Evolutionary conservation across 257 asterid genomes (phyloP).

Genomic region (Euphrasia confusa): DNA sequence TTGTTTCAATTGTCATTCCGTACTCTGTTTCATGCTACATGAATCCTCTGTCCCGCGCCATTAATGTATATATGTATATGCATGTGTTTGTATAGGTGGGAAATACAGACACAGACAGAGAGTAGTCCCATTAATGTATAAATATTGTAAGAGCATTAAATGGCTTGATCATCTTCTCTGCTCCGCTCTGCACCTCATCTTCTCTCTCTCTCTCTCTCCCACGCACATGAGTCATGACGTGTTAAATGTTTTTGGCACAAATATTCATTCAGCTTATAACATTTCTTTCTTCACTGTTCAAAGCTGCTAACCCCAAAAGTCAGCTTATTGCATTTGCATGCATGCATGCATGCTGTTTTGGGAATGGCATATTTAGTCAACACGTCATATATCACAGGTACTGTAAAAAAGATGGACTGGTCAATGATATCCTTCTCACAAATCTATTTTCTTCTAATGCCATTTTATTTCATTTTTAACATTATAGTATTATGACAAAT

Average conservation of each 20-base stretch:
- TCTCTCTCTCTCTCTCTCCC: slow-evolving; percentile 13
- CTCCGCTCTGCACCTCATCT: slow-evolving; percentile 18
- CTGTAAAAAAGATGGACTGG: too few species aligned
- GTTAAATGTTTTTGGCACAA: background rate
- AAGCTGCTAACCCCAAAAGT: slow-evolving; percentile 16
- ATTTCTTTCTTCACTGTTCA: slow-evolving; percentile 11
- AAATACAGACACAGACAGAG: slow-evolving; percentile 7
- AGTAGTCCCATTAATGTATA: slow-evolving; percentile 19
- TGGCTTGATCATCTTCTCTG: slow-evolving; percentile 28
- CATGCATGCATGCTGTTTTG: slow-evolving; percentile 11
- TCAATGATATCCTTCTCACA: too few species aligned
- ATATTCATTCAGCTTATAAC: slow-evolving; percentile 7
- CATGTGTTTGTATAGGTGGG: slow-evolving; percentile 24
- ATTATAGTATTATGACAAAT: too few species aligned
- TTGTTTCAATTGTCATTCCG: slow-evolving; percentile 29
- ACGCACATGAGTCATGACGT: too few species aligned
- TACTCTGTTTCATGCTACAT: slow-evolving; percentile 31
- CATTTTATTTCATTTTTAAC: too few species aligned
- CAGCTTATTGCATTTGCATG: background rate
- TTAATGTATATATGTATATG: slow-evolving; percentile 21
- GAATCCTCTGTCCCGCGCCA: slow-evolving; percentile 32
- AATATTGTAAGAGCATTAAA: slow-evolving; percentile 27
- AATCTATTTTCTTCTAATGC: too few species aligned
- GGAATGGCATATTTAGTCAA: background rate
- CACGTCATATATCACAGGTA: background rate